Evolutionary conservation across 345 rosid genomes (phyloP), one percentile per base, ranked within the genome.

Genomic region (Euphorbia pulcherrima): DNA sequence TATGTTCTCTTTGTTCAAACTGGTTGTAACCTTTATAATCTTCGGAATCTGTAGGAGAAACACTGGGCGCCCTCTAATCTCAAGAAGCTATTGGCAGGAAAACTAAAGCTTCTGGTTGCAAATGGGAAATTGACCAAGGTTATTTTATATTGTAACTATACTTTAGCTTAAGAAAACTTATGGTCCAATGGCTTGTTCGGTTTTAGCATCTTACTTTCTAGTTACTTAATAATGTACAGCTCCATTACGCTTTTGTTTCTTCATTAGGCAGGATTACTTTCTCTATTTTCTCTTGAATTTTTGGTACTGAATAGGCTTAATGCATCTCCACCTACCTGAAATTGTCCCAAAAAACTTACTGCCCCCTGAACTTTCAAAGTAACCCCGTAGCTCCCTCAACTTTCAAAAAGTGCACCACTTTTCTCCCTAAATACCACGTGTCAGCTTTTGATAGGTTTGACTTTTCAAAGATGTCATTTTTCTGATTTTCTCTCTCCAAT

Each of bases 101-200:
- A 90, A 73, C 59, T 94, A 72, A 94, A 86, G 86, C 78, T 70
- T 79, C 74, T 94, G 83, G 74, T 83, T 8, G 85, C 92, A 68
- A 84, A 85, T 82, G 96, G 96, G 62, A 82, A 85, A 79, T 79
- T 94, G 87, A 76, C 79, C 71, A 91, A 94, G 99, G 97, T 93
- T 74, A 64, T 69, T 44, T 64, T 54, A 44, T 44, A 5, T 37
- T 27, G 23, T 47, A 9, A 52, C 40, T 41, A 10, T 11, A 47
- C 16, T 47, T 16, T 27, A 41, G 55, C 55, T 64, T 37, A n/a
- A 24, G 24, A n/a, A 59, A 59, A 8, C 23, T 2, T 50, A 18
- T 50, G 54, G 54, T 50, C 54, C 20, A 50, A 50, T 23, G 54
- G 24, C 54, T 50, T 10, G 8, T 50, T 50, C 20, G 24, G 24